Evolutionary conservation across 73 alveolate genomes (phyloP).

Genomic region (Paramecium tetraurelia): DNA sequence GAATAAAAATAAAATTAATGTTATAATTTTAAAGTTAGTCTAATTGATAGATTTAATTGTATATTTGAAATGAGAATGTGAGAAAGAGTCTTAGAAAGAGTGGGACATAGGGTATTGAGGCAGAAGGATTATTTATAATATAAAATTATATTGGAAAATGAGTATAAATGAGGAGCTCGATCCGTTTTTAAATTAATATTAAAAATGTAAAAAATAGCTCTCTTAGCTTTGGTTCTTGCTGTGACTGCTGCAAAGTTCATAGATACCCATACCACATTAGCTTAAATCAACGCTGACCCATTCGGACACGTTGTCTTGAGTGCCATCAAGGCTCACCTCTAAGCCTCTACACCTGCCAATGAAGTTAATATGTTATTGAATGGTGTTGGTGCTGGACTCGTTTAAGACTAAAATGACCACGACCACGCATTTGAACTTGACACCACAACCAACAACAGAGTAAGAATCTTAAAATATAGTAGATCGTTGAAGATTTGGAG

Average conservation of each 20-base stretch:
- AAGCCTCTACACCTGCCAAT: conserved; percentile 49
- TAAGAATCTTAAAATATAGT: neutral
- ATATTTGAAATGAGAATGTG: neutral
- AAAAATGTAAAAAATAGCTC: conserved; percentile 34
- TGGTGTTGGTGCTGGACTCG: conserved; percentile 49
- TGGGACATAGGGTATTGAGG: neutral
- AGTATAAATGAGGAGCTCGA: neutral
- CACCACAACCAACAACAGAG: neutral
- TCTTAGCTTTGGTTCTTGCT: conserved; percentile 53
- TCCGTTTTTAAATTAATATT: conserved; percentile 52
- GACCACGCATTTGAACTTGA: conserved; percentile 31
- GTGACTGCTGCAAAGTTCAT: conserved; percentile 39
- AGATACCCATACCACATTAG: conserved; percentile 42
- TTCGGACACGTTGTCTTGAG: conserved; percentile 49
- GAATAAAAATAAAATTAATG: neutral
- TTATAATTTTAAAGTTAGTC: neutral
- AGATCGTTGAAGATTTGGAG: conserved; percentile 16
- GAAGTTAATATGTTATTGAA: conserved; percentile 34
- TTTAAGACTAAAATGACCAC: conserved; percentile 10
- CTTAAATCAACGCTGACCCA: conserved; percentile 48
- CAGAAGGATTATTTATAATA: neutral
- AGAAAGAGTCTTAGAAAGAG: neutral
- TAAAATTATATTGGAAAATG: neutral
- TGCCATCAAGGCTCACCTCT: conserved; percentile 43
- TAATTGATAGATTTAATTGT: neutral